Base-by-base conservation (phyloP, 2,329 filamentous ascomycete species). In the Myriosclerotinia duriaeana region DNA sequence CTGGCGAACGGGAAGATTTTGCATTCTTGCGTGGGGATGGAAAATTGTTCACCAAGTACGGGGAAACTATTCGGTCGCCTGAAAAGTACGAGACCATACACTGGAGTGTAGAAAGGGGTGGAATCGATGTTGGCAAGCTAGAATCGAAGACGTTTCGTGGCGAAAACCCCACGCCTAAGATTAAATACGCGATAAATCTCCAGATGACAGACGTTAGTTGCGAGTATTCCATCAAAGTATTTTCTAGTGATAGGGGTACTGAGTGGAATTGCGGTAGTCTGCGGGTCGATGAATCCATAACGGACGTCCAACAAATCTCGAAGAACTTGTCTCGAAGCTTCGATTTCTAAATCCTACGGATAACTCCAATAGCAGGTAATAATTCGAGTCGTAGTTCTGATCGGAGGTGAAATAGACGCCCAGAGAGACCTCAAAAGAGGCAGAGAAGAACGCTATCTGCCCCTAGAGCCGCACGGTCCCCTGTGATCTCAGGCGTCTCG, bases 291-390 rank as follows among this genome's bases (percentile, higher is more conserved):
- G 8, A 63, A 1, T 40, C 48, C 17, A 30, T 34, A 7, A 53
- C 60, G 6, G 60, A 63, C 12, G 52, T 63, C 20, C 17, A 55
- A 9, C 22, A 46, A 22, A 55, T 46, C 11, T 46, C 61, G 36
- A 38, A 54, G 22, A 64, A 64, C n/a, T 22, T 54, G 3, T 38
- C 17, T 11, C 61, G 20, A 34, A 64, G 50, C 38, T 55, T 64
- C 26, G 38, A 22, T 42, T 54, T 54, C 40, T 1, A 44, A 17
- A 34, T 5, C 30, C 40, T 17, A 46, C 17, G 3, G 15, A 17
- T 46, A 7, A 17, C 6, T 20, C 44, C 44, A 46, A n/a, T 17
- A 20, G 1, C 44, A 46, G 44, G 8, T n/a, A 7, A 46, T 46
- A 17, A 5, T 46, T n/a, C 44, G 15, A 3, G 44, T 7, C 20